Percentiles rank a stretch among this genome's conserved stretches.
phyloP scores from a whole-genome alignment of 2,329 filamentous ascomycete species.

The Camptophora hylomeconis region DNA sequence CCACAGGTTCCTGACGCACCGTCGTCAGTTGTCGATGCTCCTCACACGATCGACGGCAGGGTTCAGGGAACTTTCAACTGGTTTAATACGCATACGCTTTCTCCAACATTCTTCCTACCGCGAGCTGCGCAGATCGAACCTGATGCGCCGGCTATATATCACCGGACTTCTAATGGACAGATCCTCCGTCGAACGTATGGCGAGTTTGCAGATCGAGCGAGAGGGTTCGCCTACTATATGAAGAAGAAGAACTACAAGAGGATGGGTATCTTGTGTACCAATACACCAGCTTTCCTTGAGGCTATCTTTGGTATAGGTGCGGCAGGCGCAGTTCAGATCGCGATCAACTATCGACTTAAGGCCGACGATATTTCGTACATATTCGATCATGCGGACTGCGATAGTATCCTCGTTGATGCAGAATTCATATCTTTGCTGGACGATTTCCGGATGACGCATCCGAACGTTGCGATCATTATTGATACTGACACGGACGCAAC shows the following conservation, averaged over 20 bases:
- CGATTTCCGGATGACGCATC: constrained; percentile 47
- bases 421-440: constrained; percentile 65
- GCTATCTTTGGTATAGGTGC: constrained; percentile 77
- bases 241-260: constrained; percentile 58
- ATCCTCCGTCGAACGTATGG: constrained; percentile 64
- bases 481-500: constrained; percentile 74
- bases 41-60: constrained; percentile 31
- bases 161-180: constrained; percentile 66
- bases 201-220: constrained; percentile 71
- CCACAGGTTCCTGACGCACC: constrained; percentile 14
- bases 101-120: constrained; percentile 75
- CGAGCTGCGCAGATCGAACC: constrained; percentile 82
- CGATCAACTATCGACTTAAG: constrained; percentile 63
- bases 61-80: constrained; percentile 30
- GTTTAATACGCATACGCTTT: constrained; percentile 60
- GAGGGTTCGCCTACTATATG: constrained; percentile 79
- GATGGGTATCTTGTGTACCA: constrained; percentile 77
- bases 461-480: constrained; percentile 57
- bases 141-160: constrained; percentile 69
- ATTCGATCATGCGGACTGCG: constrained; percentile 73
- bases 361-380: constrained; percentile 82
- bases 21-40: constrained; percentile 21
- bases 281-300: constrained; percentile 90
- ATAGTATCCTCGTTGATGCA: constrained; percentile 72
- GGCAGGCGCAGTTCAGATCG: constrained; percentile 64